Percentiles rank a stretch among this genome's conserved stretches.
Evolutionary conservation across 306 rosid genomes (phyloP).

Genomic region (Gillenia trifoliata): DNA sequence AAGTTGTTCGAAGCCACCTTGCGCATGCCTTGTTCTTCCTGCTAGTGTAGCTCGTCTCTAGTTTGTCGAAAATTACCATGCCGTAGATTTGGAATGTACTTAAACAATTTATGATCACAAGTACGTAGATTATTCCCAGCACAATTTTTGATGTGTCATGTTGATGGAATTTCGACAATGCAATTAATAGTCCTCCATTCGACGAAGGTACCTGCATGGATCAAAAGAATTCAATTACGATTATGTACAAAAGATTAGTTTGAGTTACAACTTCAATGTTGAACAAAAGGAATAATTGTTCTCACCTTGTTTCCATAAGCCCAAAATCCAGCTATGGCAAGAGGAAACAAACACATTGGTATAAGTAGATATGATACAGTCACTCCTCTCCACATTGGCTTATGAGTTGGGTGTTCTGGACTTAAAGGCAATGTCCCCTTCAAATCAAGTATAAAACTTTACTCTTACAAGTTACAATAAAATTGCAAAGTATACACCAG

Average conservation of each 20-base stretch:
- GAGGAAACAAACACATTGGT: constrained; percentile 44
- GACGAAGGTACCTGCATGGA: constrained; percentile 30
- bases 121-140: constrained; percentile 36
- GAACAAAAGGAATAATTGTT: not conserved
- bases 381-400: constrained; percentile 51
- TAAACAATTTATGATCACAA: constrained; percentile 35
- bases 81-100: constrained; percentile 56
- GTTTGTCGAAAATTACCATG: constrained; percentile 58
- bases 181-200: constrained; percentile 32
- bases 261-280: not conserved
- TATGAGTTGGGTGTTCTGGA: constrained; percentile 24
- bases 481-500: too few relatives aligned
- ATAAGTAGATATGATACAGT: constrained; percentile 39
- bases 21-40: constrained; percentile 41
- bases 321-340: constrained; percentile 66
- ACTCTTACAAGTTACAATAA: not conserved
- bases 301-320: constrained; percentile 58
- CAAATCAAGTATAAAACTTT: constrained; percentile 8
- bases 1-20: constrained; percentile 15
- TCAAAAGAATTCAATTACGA: not conserved
- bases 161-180: constrained; percentile 34
- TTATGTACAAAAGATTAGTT: not conserved
- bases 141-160: constrained; percentile 31
- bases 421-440: constrained; percentile 72
- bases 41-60: constrained; percentile 39